Evolutionary conservation across 495 filamentous ascomycete genomes (phyloP).

Genomic region (Pseudevernia furfuracea): DNA sequence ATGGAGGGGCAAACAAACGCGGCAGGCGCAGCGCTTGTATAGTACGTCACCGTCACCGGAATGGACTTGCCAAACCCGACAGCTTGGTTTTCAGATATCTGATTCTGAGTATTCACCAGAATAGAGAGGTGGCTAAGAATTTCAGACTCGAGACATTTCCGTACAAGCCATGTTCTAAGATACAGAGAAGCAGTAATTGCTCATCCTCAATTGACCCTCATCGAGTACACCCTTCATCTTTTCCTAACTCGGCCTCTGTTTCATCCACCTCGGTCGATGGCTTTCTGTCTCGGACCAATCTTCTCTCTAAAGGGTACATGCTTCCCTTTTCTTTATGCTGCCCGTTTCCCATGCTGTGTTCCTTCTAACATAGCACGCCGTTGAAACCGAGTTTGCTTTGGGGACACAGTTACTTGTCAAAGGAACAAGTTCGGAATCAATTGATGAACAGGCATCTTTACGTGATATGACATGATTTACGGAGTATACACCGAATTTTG

Average conservation of each 20-base stretch:
- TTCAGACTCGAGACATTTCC: neutral
- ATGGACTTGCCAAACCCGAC: neutral
- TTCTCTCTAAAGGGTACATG: neutral
- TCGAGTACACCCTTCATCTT: neutral
- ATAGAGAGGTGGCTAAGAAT: neutral
- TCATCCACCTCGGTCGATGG: neutral
- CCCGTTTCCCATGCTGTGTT: no score
- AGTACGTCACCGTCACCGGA: neutral
- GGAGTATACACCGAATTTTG: no score
- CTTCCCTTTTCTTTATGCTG: no score
- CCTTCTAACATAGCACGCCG: no score
- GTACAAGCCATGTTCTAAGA: neutral
- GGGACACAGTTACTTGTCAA: no score
- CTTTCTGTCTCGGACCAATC: neutral
- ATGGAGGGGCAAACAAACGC: slow-evolving; percentile 6
- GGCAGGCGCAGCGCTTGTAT: slow-evolving; percentile 1
- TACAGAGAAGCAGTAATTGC: neutral
- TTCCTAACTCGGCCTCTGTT: neutral
- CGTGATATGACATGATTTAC: no score
- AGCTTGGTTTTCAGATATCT: neutral
- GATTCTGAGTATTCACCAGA: neutral
- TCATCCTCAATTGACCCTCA: no score
- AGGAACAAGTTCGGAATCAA: no score
- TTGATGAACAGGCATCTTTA: no score
- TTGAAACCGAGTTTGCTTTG: no score